These are phyloP conservation scores for Microthyrium microscopicum DNA, from an alignment of 2,329 filamentous ascomycete species.

Conservation along the genomic window DNA sequence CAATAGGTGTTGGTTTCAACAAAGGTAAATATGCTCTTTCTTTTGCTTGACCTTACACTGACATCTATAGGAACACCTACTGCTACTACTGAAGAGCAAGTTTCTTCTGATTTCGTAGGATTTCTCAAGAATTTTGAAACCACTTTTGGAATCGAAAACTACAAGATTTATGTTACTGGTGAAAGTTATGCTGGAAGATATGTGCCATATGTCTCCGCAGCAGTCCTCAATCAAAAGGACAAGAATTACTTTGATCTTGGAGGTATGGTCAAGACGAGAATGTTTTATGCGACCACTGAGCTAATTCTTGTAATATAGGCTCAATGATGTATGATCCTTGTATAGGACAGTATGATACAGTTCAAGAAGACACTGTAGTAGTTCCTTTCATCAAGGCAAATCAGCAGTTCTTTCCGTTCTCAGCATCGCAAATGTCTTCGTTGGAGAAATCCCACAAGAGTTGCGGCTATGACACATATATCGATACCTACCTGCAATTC, in stretches of 20 bases:
- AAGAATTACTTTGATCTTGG: constrained; percentile 7
- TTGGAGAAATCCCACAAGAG: constrained; percentile 24
- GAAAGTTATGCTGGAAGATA: constrained; percentile 9
- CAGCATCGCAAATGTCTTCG: constrained; percentile 24
- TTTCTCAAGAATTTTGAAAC: constrained; percentile 12
- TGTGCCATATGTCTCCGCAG: constrained; percentile 9
- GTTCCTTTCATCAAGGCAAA: constrained; percentile 26
- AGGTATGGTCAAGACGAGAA: constrained; percentile 23
- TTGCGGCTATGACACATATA: constrained; percentile 28
- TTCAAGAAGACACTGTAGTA: constrained; percentile 15
- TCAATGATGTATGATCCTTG: constrained; percentile 9
- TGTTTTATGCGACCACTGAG: background rate
- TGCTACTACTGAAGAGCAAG: constrained; percentile 9
- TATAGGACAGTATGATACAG: constrained; percentile 8
- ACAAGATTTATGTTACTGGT: constrained; percentile 12
- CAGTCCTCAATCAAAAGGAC: constrained; percentile 9
- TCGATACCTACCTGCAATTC: constrained; percentile 7
- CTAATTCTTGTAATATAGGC: background rate
- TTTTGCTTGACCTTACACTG: too few relatives aligned
- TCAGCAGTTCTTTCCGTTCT: constrained; percentile 27
- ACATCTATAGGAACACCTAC: constrained; percentile 6
- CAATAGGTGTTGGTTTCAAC: too few relatives aligned
- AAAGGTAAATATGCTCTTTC: too few relatives aligned
- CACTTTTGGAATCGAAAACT: constrained; percentile 9
- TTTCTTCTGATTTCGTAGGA: constrained; percentile 10